Conservation (phyloP, 768 basidiomycete genomes). For the Calocera cornea region DNA sequence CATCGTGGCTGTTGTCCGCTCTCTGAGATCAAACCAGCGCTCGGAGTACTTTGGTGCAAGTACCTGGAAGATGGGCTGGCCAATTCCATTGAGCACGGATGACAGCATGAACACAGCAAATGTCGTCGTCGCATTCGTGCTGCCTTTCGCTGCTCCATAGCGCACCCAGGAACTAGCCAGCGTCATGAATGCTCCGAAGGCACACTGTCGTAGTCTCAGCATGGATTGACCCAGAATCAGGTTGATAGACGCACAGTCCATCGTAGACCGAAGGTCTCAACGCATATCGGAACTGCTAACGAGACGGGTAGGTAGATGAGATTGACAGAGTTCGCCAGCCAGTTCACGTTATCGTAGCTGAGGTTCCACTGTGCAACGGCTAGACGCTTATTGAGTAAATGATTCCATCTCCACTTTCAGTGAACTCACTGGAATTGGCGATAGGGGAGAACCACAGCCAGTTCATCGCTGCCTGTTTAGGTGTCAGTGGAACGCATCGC, state of each 20-base stretch:
- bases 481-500: background rate
- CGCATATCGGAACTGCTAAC: constrained; percentile 43
- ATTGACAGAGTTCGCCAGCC: constrained; percentile 60
- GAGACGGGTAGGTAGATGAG: constrained; percentile 51
- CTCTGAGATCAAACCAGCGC: constrained; percentile 64
- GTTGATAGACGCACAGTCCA: constrained; percentile 37
- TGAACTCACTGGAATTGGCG: constrained; percentile 43
- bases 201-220: constrained; percentile 34
- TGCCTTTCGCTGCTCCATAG: constrained; percentile 43
- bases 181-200: constrained; percentile 40
- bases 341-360: constrained; percentile 47
- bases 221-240: background rate
- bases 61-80: constrained; percentile 64
- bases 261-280: constrained; percentile 45
- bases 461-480: constrained; percentile 34
- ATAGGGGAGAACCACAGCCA: constrained; percentile 83
- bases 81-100: constrained; percentile 27
- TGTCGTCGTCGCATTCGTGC: background rate
- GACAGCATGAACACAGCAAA: background rate
- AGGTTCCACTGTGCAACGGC: constrained; percentile 46
- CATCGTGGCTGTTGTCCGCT: constrained; percentile 69
- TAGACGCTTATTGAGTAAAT: background rate
- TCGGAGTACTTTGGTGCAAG: constrained; percentile 72
- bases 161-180: constrained; percentile 63
- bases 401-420: background rate